These are phyloP conservation scores for Tolypocladium amazonense DNA, from an alignment of 2,329 filamentous ascomycete genomes.

Conservation along the genomic window DNA sequence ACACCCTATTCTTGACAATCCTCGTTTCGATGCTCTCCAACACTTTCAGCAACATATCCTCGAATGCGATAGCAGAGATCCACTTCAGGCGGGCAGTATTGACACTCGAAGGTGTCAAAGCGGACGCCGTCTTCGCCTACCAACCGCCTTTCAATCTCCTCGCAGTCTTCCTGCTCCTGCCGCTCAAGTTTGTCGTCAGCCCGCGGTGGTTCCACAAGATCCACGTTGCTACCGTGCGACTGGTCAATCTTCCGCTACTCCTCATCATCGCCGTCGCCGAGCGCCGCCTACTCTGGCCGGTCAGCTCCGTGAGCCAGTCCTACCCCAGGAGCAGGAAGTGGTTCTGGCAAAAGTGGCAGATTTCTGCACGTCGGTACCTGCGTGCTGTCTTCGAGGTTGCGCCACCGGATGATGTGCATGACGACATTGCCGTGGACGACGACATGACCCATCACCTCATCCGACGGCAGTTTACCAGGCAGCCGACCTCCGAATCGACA, in stretches of 20 bases:
- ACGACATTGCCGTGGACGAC: conserved; percentile 49
- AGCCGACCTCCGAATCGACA: conserved; percentile 24
- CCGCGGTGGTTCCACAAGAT: conserved; percentile 86
- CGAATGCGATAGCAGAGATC: conserved; percentile 71
- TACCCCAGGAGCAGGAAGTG: conserved; percentile 21
- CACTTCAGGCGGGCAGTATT: conserved; percentile 72
- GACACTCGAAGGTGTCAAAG: conserved; percentile 78
- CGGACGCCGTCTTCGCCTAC: conserved; percentile 73
- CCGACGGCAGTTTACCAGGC: conserved; percentile 42
- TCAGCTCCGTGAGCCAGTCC: conserved; percentile 8
- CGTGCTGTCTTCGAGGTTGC: conserved; percentile 63
- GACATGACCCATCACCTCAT: conserved; percentile 48
- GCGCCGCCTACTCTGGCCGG: conserved; percentile 54
- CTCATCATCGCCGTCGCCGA: conserved; percentile 62
- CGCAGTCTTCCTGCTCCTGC: conserved; percentile 62
- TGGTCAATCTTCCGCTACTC: conserved; percentile 66
- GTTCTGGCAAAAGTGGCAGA: conserved; percentile 58
- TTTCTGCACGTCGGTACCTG: conserved; percentile 62
- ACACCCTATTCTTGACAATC: conserved; percentile 82
- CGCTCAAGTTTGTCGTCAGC: conserved; percentile 67
- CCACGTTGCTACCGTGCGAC: conserved; percentile 65
- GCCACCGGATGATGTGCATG: conserved; percentile 49
- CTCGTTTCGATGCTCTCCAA: conserved; percentile 79
- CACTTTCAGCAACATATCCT: conserved; percentile 69
- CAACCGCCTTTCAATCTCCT: conserved; percentile 76